A percentile compares a stretch with the other conserved stretches of the same genome.
Evolutionary conservation across 1,139 yeast species (phyloP).

Genomic region (Williopsis jadinii): DNA sequence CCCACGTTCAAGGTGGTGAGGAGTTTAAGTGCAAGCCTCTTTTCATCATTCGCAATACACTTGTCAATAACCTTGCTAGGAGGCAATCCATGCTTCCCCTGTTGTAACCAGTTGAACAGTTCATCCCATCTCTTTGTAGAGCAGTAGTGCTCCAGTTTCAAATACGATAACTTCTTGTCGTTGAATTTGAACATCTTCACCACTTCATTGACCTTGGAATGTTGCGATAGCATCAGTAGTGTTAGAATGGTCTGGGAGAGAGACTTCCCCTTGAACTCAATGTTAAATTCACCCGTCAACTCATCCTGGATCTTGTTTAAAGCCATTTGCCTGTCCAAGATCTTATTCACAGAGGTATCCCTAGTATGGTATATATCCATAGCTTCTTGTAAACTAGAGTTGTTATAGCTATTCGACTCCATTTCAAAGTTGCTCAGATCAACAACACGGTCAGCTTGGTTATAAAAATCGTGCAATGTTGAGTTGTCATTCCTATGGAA

Average conservation of each 20-base stretch:
- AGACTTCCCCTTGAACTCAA: slow-evolving; percentile 48
- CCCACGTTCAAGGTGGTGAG: slow-evolving; percentile 5
- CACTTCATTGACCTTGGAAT: slow-evolving; percentile 48
- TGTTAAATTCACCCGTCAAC: slow-evolving; percentile 47
- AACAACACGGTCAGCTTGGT: slow-evolving; percentile 50
- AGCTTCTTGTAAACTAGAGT: slow-evolving; percentile 21
- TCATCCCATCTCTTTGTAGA: slow-evolving; percentile 53
- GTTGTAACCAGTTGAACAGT: slow-evolving; percentile 42
- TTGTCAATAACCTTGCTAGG: slow-evolving; percentile 53
- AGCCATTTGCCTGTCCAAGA: slow-evolving; percentile 43
- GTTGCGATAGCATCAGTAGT: slow-evolving; percentile 52
- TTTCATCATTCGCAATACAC: slow-evolving; percentile 10
- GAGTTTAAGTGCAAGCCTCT: slow-evolving; percentile 13
- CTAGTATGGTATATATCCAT: slow-evolving; percentile 17
- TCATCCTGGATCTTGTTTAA: slow-evolving; percentile 46
- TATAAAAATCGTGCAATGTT: slow-evolving; percentile 43
- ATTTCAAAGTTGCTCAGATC: slow-evolving; percentile 39
- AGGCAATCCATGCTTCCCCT: slow-evolving; percentile 50
- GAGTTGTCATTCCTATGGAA: slow-evolving; percentile 22
- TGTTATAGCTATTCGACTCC: slow-evolving; percentile 8
- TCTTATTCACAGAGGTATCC: slow-evolving; percentile 20
- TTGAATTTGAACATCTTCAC: slow-evolving; percentile 57
- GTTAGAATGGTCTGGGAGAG: slow-evolving; percentile 47
- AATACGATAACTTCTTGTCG: slow-evolving; percentile 57
- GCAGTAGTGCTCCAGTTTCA: slow-evolving; percentile 49